Conservation (phyloP, 1,284 basidiomycete species). For the Hortiboletus rubellus region DNA sequence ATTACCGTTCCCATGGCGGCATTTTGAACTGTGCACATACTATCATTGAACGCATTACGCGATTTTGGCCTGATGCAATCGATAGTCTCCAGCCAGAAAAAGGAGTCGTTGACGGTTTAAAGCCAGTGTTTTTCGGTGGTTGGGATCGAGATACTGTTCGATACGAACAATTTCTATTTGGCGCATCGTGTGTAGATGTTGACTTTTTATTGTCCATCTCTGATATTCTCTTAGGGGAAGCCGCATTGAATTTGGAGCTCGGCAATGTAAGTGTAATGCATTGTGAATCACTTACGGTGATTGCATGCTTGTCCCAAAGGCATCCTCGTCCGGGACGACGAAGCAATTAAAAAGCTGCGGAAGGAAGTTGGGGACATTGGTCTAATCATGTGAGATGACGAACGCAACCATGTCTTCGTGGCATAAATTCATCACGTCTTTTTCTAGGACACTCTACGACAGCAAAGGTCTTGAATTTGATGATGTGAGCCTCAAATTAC, state of each 20-base stretch:
- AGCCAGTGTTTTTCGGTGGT: slow-evolving; percentile 59
- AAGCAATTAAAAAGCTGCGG: too few relatives aligned
- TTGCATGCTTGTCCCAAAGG: background rate
- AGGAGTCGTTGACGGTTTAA: slow-evolving; percentile 58
- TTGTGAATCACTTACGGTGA: background rate
- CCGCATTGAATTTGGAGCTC: slow-evolving; percentile 63
- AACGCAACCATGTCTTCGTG: too few relatives aligned
- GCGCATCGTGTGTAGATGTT: slow-evolving; percentile 10
- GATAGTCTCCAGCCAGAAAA: slow-evolving; percentile 58
- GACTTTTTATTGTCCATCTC: background rate
- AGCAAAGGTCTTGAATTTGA: too few relatives aligned
- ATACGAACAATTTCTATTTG: slow-evolving; percentile 50
- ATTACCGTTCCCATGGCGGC: slow-evolving; percentile 73
- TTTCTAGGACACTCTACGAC: too few relatives aligned
- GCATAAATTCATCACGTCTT: too few relatives aligned
- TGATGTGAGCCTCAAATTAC: too few relatives aligned
- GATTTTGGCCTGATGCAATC: slow-evolving; percentile 68
- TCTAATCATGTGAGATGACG: too few relatives aligned
- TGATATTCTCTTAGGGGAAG: slow-evolving; percentile 34
- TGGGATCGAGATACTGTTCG: slow-evolving; percentile 53
- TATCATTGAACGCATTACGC: slow-evolving; percentile 32
- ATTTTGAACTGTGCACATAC: slow-evolving; percentile 68
- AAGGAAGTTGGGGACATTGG: too few relatives aligned
- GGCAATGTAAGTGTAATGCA: slow-evolving; percentile 54
- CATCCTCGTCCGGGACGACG: too few relatives aligned